Percentiles rank a stretch among this genome's conserved stretches.
Evolutionary conservation across 768 basidiomycete genomes (phyloP).

Genomic region (Podaxis sp.): DNA sequence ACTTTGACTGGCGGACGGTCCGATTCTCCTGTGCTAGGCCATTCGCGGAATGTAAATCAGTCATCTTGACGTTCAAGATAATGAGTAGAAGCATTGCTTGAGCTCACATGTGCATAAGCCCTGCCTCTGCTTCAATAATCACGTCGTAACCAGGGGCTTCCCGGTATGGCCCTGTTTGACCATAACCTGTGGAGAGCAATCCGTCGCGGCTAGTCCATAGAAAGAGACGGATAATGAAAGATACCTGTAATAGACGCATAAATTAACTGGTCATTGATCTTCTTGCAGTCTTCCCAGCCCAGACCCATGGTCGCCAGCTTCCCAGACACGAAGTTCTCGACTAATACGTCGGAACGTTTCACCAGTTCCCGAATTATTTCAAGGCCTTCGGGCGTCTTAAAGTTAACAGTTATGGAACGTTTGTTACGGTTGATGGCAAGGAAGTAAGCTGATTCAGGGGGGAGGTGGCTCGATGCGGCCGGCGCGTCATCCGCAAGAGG

Average conservation of each 20-base stretch:
- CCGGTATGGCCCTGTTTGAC: constrained; percentile 86
- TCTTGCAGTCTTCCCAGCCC: constrained; percentile 78
- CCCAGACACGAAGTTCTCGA: constrained; percentile 86
- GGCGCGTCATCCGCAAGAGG: constrained; percentile 48
- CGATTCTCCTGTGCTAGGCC: constrained; percentile 77
- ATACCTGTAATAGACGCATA: constrained; percentile 89
- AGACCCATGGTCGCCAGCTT: constrained; percentile 85
- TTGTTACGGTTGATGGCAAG: constrained; percentile 88
- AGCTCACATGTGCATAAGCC: constrained; percentile 88
- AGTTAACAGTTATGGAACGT: constrained; percentile 84
- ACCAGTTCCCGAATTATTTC: constrained; percentile 74
- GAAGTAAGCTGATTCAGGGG: constrained; percentile 93
- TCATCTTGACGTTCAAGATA: neutral
- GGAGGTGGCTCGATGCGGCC: constrained; percentile 57
- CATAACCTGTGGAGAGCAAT: constrained; percentile 31
- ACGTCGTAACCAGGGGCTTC: constrained; percentile 88
- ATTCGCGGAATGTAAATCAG: neutral
- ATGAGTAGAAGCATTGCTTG: constrained; percentile 4
- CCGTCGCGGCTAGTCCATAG: neutral
- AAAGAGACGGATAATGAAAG: constrained; percentile 17
- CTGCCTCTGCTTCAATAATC: constrained; percentile 84
- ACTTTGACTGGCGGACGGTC: constrained; percentile 88
- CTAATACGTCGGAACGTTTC: constrained; percentile 74
- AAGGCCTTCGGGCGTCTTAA: constrained; percentile 76
- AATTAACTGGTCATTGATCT: constrained; percentile 76